Evolutionary conservation across 371 early-diverging fungal species (phyloP).

Genomic region (Rhizopus sp.): DNA sequence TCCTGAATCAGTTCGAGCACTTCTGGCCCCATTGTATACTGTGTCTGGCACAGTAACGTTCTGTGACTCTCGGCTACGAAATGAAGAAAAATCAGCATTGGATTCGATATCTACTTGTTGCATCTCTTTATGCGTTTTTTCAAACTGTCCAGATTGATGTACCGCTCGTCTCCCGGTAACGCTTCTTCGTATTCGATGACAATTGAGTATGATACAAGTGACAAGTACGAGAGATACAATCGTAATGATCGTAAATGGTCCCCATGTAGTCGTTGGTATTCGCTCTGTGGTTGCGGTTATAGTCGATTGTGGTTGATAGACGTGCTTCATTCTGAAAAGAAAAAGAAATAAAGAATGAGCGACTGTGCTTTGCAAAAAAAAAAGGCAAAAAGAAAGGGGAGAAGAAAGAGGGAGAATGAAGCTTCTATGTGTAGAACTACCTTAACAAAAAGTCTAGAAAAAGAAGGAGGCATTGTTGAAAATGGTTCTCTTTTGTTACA

Average conservation of each 20-base stretch:
- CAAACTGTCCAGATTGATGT: conserved; percentile 13
- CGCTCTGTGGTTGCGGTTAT: conserved; percentile 17
- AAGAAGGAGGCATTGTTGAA: conserved; percentile 4
- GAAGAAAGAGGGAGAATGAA: neutral
- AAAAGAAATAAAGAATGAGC: neutral
- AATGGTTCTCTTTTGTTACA: too few relatives aligned
- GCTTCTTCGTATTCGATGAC: conserved; percentile 27
- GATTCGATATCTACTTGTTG: conserved; percentile 23
- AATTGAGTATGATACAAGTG: conserved; percentile 40
- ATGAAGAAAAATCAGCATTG: neutral
- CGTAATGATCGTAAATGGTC: conserved; percentile 28
- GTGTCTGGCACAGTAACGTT: neutral
- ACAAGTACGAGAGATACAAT: conserved; percentile 30
- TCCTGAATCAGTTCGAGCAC: too few relatives aligned
- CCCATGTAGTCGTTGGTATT: conserved; percentile 35
- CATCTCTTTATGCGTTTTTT: conserved; percentile 22
- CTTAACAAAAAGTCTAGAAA: neutral
- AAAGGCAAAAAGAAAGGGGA: neutral
- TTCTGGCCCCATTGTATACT: neutral
- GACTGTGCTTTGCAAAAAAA: neutral
- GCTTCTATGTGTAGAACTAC: neutral
- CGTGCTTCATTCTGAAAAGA: neutral
- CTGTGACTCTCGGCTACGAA: neutral
- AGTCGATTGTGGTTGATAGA: neutral
- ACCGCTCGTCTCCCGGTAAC: conserved; percentile 20